A percentile compares a stretch with the other conserved stretches of the same genome.
phyloP scores from a whole-genome alignment of 192 early-diverging fungal genomes.

The Linnemannia hyalina region DNA sequence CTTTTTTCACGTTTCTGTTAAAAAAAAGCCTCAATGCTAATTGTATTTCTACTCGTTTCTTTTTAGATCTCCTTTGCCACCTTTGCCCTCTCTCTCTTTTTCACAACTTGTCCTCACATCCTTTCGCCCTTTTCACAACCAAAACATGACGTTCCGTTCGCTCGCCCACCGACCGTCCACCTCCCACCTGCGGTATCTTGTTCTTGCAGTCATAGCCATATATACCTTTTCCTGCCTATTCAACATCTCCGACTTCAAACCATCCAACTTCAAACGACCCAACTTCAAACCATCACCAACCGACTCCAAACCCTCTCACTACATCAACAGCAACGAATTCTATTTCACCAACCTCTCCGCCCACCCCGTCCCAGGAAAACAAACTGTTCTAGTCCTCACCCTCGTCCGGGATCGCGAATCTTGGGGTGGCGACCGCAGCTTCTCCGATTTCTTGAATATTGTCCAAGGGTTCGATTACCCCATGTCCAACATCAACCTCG shows the following conservation, averaged over 20 bases:
- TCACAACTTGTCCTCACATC: too few relatives aligned
- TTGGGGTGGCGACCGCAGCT: conserved; percentile 4
- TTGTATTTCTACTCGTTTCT: too few relatives aligned
- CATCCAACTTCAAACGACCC: not conserved
- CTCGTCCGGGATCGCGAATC: conserved; percentile 6
- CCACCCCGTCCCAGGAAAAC: not conserved
- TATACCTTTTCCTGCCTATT: not conserved
- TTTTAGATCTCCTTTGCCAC: too few relatives aligned
- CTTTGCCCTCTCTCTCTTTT: too few relatives aligned
- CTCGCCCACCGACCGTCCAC: not conserved
- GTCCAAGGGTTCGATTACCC: not conserved
- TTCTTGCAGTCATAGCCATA: not conserved
- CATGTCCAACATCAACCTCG: not conserved
- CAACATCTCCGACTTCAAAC: not conserved
- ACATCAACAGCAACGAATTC: not conserved
- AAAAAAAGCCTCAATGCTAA: too few relatives aligned
- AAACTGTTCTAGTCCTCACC: conserved; percentile 7
- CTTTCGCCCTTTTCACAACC: too few relatives aligned
- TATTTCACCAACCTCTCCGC: not conserved
- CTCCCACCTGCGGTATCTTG: not conserved
- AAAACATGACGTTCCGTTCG: not conserved
- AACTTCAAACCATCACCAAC: not conserved
- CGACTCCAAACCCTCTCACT: not conserved
- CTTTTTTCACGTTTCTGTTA: too few relatives aligned
- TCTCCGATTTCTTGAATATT: not conserved